A percentile compares a stretch with the other conserved stretches of the same genome.
These are phyloP conservation scores for Cardamine occulta DNA, from an alignment of 345 rosid species.

Conservation along the genomic window DNA sequence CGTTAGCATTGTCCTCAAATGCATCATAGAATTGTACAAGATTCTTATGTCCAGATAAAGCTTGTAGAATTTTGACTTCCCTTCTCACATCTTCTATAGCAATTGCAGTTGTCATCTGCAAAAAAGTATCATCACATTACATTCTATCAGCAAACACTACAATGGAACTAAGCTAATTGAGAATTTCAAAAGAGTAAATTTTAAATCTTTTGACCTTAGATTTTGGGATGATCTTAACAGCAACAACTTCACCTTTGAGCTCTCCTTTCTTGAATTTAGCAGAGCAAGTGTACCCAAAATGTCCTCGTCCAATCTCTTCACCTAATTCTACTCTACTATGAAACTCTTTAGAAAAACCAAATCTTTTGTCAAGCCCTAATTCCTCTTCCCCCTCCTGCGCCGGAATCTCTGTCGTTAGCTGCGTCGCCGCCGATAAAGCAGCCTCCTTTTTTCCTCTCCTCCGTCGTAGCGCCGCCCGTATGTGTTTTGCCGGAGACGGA, in stretches of 20 bases:
- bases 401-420: slow-evolving; percentile 38
- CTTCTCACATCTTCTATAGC: slow-evolving; percentile 97
- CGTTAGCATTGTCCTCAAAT: slow-evolving; percentile 81
- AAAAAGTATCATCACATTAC: slow-evolving; percentile 18
- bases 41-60: slow-evolving; percentile 88
- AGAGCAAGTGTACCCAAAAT: slow-evolving; percentile 94
- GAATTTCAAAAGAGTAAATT: background rate
- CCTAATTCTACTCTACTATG: slow-evolving; percentile 70
- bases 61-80: slow-evolving; percentile 87
- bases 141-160: background rate
- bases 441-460: slow-evolving; percentile 44
- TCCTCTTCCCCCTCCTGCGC: slow-evolving; percentile 52
- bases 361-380: slow-evolving; percentile 79
- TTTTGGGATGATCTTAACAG: slow-evolving; percentile 92
- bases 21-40: slow-evolving; percentile 86
- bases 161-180: slow-evolving; percentile 7
- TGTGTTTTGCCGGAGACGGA: slow-evolving; percentile 94
- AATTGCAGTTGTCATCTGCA: slow-evolving; percentile 94
- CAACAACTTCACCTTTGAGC: slow-evolving; percentile 77
- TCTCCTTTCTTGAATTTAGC: slow-evolving; percentile 92
- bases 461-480: slow-evolving; percentile 65
- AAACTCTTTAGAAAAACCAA: slow-evolving; percentile 83
- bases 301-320: slow-evolving; percentile 93
- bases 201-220: slow-evolving; percentile 57
- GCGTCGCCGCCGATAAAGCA: slow-evolving; percentile 38